phyloP scores from a whole-genome alignment of 768 basidiomycete species.

The Russula foetens region DNA sequence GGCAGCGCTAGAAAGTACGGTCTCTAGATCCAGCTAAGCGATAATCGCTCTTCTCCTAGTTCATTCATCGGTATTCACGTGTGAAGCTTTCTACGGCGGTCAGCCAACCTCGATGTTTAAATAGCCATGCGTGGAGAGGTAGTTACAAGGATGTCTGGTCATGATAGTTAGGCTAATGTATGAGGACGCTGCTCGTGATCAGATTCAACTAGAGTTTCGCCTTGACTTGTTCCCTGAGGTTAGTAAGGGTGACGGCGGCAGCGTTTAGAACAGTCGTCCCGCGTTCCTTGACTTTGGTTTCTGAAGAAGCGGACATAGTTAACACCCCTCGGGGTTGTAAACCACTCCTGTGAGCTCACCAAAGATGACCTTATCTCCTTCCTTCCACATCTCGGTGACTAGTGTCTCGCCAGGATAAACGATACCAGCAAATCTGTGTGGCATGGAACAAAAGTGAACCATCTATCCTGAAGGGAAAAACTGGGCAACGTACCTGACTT shows the following conservation, averaged over 20 bases:
- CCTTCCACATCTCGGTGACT: slow-evolving; percentile 98
- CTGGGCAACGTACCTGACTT: slow-evolving; percentile 61
- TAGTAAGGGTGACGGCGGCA: slow-evolving; percentile 70
- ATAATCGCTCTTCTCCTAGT: background rate
- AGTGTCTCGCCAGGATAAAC: slow-evolving; percentile 96
- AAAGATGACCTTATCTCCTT: slow-evolving; percentile 85
- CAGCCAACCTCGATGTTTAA: background rate
- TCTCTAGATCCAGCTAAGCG: background rate
- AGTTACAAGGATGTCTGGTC: background rate
- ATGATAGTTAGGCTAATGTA: background rate
- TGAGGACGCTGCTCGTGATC: background rate
- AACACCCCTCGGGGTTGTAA: background rate
- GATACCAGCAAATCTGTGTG: slow-evolving; percentile 76
- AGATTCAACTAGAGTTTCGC: slow-evolving; percentile 44
- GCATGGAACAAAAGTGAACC: slow-evolving; percentile 3
- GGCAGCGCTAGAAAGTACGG: background rate
- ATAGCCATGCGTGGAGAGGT: background rate
- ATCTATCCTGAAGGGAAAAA: background rate
- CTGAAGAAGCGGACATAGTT: slow-evolving; percentile 33
- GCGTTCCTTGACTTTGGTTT: slow-evolving; percentile 83
- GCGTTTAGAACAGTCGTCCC: slow-evolving; percentile 61
- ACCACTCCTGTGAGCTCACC: slow-evolving; percentile 40
- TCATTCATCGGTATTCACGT: too few species aligned
- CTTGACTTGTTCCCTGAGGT: slow-evolving; percentile 34
- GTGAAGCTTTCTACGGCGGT: background rate